A percentile compares a stretch with the other conserved stretches of the same genome.
phyloP scores from a whole-genome alignment of 78 protist species.

The Tieghemostelium lacteum region DNA sequence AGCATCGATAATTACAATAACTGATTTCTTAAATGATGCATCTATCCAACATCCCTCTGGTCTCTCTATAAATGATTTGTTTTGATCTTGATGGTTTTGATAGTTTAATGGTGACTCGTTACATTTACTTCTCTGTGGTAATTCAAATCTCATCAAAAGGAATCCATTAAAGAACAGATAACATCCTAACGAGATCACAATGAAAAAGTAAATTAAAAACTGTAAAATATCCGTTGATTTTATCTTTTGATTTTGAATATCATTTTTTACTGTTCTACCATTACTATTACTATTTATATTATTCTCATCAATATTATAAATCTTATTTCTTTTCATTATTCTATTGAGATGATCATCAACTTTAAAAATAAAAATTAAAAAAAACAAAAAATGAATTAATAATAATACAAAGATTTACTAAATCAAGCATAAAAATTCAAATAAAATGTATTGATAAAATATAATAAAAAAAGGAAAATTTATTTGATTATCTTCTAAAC shows the following conservation, averaged over 20 bases:
- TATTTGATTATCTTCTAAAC: conserved; percentile 14
- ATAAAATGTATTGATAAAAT: too few relatives aligned
- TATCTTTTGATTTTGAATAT: too few relatives aligned
- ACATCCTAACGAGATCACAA: conserved; percentile 19
- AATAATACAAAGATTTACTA: too few relatives aligned
- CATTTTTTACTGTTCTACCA: too few relatives aligned
- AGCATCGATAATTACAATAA: conserved; percentile 81
- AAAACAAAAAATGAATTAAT: too few relatives aligned
- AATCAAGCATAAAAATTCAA: too few relatives aligned
- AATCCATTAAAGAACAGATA: conserved; percentile 75
- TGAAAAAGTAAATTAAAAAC: conserved; percentile 10
- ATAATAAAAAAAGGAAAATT: background rate
- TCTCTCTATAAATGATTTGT: too few relatives aligned
- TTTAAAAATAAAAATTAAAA: too few relatives aligned
- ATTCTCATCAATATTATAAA: too few relatives aligned
- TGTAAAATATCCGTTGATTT: background rate
- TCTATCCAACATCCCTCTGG: conserved; percentile 80
- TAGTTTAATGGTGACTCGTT: conserved; percentile 24
- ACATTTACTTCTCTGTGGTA: conserved; percentile 59
- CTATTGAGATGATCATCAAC: too few relatives aligned
- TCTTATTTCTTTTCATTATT: background rate
- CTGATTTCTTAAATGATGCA: conserved; percentile 45
- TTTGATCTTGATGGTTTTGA: background rate
- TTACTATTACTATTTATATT: background rate
- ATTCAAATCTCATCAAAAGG: conserved; percentile 73